Conservation (phyloP, 352 stramenopile species). For the Pythium graminicola region DNA sequence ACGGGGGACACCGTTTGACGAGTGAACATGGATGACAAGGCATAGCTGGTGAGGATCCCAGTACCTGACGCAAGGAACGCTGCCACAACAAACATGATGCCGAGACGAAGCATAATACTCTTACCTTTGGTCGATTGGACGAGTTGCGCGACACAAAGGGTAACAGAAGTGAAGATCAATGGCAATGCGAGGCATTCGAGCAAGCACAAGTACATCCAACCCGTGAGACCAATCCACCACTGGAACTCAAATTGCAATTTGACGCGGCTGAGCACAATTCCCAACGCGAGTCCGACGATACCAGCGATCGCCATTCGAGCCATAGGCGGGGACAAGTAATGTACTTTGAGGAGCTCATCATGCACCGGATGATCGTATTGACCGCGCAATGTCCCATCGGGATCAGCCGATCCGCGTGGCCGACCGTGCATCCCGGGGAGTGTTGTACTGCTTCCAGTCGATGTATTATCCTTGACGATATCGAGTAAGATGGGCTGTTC, state of each 20-base stretch:
- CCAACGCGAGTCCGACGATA: slow-evolving; percentile 29
- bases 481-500: slow-evolving; percentile 46
- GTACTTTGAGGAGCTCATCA: slow-evolving; percentile 10
- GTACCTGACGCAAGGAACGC: slow-evolving; percentile 38
- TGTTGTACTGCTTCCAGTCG: slow-evolving; percentile 16
- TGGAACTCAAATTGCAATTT: slow-evolving; percentile 16
- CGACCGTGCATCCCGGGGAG: slow-evolving; percentile 2
- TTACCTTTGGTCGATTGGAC: slow-evolving; percentile 45
- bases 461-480: slow-evolving; percentile 25
- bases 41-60: slow-evolving; percentile 32
- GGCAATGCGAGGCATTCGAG: slow-evolving; percentile 53
- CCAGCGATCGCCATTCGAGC: slow-evolving; percentile 30
- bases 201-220: slow-evolving; percentile 28
- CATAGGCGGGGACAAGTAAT: slow-evolving; percentile 32
- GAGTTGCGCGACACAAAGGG: slow-evolving; percentile 51
- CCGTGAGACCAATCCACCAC: slow-evolving; percentile 37
- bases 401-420: not conserved
- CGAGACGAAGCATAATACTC: slow-evolving; percentile 38
- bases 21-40: slow-evolving; percentile 26
- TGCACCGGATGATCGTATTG: slow-evolving; percentile 12
- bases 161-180: slow-evolving; percentile 68
- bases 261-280: slow-evolving; percentile 17
- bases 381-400: slow-evolving; percentile 3
- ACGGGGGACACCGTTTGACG: slow-evolving; percentile 12
- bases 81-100: slow-evolving; percentile 32